Conservation (phyloP, 2,329 filamentous ascomycete genomes). For the Xylariaceae sp. region DNA sequence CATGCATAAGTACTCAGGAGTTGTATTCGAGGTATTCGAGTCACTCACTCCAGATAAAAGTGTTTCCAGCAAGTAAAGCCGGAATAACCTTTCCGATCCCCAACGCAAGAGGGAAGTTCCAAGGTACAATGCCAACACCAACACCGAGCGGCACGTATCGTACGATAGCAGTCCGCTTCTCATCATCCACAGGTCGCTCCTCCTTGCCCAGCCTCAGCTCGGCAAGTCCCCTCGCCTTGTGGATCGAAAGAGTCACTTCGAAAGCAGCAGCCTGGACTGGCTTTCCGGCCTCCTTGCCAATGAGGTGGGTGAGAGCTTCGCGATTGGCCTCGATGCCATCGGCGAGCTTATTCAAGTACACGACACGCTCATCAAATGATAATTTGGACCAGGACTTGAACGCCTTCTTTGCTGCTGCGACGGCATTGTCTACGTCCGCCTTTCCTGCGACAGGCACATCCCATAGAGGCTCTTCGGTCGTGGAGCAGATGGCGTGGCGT, state of each 20-base stretch:
- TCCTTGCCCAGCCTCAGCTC: slow-evolving; percentile 20
- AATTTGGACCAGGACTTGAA: slow-evolving; percentile 43
- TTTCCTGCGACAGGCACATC: slow-evolving; percentile 44
- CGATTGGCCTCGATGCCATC: slow-evolving; percentile 14
- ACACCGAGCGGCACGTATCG: slow-evolving; percentile 41
- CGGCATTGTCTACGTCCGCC: slow-evolving; percentile 47
- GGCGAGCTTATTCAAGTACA: slow-evolving; percentile 17
- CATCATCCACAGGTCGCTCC: slow-evolving; percentile 11
- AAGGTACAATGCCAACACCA: slow-evolving; percentile 47
- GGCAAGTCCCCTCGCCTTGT: background rate
- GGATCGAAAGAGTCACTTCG: background rate
- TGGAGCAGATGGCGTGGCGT: slow-evolving; percentile 45
- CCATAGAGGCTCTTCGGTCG: slow-evolving; percentile 42
- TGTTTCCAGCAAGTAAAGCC: slow-evolving; percentile 53
- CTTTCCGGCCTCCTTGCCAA: slow-evolving; percentile 18
- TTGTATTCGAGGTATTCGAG: background rate
- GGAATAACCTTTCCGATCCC: slow-evolving; percentile 52
- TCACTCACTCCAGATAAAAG: slow-evolving; percentile 43
- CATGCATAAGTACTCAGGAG: background rate
- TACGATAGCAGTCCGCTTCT: slow-evolving; percentile 27
- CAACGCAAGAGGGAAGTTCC: slow-evolving; percentile 55
- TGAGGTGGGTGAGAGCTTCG: slow-evolving; percentile 11
- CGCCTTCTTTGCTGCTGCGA: slow-evolving; percentile 43
- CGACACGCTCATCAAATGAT: slow-evolving; percentile 29
- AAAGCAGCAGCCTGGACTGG: slow-evolving; percentile 6